phyloP scores from a whole-genome alignment of 2,329 filamentous ascomycete species.

The Fusarium annulatum region DNA sequence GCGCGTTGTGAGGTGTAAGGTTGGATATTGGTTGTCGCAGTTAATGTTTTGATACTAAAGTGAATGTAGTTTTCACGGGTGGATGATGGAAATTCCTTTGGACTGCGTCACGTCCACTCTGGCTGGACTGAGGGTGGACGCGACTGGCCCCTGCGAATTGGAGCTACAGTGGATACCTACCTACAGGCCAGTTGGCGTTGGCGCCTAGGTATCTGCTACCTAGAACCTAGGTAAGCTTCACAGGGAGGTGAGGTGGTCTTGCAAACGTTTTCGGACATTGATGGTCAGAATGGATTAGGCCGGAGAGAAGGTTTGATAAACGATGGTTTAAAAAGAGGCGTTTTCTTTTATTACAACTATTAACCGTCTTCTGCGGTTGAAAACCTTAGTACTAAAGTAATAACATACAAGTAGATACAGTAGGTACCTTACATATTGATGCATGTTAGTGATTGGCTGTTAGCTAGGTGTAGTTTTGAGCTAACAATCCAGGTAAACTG shows the following conservation, averaged over 20 bases:
- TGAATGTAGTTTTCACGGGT: constrained; percentile 42
- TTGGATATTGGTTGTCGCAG: constrained; percentile 16
- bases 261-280: neutral
- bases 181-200: neutral
- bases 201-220: too few species aligned
- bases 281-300: neutral
- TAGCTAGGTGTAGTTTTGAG: neutral
- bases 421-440: too few species aligned
- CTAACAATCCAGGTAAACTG: neutral
- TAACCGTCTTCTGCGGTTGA: neutral
- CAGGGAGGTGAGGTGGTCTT: neutral
- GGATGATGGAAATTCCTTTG: constrained; percentile 44
- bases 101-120: constrained; percentile 51
- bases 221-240: neutral
- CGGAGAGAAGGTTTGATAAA: neutral
- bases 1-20: constrained; percentile 28
- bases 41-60: constrained; percentile 30
- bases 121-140: constrained; percentile 41
- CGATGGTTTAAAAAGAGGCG: neutral
- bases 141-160: constrained; percentile 39
- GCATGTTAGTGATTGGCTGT: neutral
- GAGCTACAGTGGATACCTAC: constrained; percentile 31
- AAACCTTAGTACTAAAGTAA: too few species aligned
- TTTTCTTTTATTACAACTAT: neutral
- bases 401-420: neutral